Percentiles rank a stretch among this genome's conserved stretches.
Conservation (phyloP, 2,329 filamentous ascomycete genomes). For the Monosporascus cannonballus region DNA sequence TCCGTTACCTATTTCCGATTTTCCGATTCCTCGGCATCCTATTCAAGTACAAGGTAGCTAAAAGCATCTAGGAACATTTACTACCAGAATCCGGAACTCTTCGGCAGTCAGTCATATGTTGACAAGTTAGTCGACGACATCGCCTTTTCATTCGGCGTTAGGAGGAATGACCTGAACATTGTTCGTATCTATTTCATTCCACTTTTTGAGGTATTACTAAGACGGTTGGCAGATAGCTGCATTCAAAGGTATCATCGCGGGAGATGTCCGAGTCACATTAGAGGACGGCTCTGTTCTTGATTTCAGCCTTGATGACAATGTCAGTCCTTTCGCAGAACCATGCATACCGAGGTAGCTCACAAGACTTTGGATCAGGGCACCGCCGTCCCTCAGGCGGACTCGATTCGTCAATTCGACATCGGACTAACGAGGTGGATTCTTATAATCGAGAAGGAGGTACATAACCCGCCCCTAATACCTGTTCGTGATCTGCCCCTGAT, state of each 20-base stretch:
- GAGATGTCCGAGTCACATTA: conserved; percentile 41
- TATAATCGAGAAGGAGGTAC: conserved; percentile 75
- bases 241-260: conserved; percentile 65
- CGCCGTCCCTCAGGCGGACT: conserved; percentile 49
- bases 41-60: background rate
- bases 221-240: conserved; percentile 54
- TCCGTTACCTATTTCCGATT: conserved; percentile 22
- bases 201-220: conserved; percentile 1
- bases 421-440: conserved; percentile 55
- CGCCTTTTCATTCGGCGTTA: conserved; percentile 60
- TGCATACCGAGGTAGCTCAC: background rate
- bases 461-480: background rate
- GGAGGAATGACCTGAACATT: conserved; percentile 63
- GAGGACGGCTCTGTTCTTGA: conserved; percentile 21
- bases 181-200: conserved; percentile 35
- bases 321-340: conserved; percentile 10
- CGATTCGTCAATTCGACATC: conserved; percentile 46
- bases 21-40: background rate
- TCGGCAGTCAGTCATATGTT: conserved; percentile 61
- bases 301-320: conserved; percentile 23
- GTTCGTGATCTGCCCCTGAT: background rate
- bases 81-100: conserved; percentile 69
- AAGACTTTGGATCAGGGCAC: conserved; percentile 41
- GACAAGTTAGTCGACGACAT: conserved; percentile 70
- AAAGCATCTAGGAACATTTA: conserved; percentile 62